Conservation (phyloP, 139 green algal species). For the Medakamo hakoo region DNA sequence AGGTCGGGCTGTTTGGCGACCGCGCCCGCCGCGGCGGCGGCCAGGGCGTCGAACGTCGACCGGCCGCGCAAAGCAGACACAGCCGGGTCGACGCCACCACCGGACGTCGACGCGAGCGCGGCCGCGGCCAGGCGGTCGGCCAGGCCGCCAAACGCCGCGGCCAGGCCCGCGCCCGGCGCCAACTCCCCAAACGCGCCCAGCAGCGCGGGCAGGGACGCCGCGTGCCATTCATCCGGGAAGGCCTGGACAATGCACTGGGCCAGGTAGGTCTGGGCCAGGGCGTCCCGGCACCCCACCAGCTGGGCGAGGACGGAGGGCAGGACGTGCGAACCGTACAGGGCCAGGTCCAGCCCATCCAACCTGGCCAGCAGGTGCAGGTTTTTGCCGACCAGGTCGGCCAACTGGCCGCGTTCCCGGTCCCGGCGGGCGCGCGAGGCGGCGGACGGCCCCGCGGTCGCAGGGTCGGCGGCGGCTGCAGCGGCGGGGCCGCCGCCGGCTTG, state of each 20-base stretch:
- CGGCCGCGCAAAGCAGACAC: conserved; percentile 31
- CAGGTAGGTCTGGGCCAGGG: conserved; percentile 97
- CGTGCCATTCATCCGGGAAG: conserved; percentile 92
- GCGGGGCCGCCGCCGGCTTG: conserved; percentile 32
- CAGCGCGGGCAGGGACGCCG: conserved; percentile 71
- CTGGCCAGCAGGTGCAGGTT: conserved; percentile 90
- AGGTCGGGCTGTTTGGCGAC: conserved; percentile 47
- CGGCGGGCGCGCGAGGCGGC: too few relatives aligned
- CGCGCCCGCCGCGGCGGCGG: conserved; percentile 18
- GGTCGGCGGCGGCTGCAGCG: conserved; percentile 31
- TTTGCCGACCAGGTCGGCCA: conserved; percentile 91
- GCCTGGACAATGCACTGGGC: conserved; percentile 72
- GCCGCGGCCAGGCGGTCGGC: conserved; percentile 64
- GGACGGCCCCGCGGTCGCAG: too few relatives aligned
- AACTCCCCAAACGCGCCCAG: conserved; percentile 70
- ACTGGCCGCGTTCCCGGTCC: conserved; percentile 76
- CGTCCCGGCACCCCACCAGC: conserved; percentile 86
- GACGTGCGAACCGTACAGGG: conserved; percentile 62
- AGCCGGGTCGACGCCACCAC: conserved; percentile 9
- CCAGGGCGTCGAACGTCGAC: conserved; percentile 62
- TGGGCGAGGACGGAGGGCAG: conserved; percentile 32
- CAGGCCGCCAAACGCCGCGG: conserved; percentile 44
- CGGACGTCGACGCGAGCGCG: conserved; percentile 10
- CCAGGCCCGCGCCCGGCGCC: conserved; percentile 60
- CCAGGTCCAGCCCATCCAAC: conserved; percentile 81